A percentile compares a stretch with the other conserved stretches of the same genome.
Evolutionary conservation across 2,329 filamentous ascomycete genomes (phyloP).

Genomic region (Emmonsiellopsis sp.): DNA sequence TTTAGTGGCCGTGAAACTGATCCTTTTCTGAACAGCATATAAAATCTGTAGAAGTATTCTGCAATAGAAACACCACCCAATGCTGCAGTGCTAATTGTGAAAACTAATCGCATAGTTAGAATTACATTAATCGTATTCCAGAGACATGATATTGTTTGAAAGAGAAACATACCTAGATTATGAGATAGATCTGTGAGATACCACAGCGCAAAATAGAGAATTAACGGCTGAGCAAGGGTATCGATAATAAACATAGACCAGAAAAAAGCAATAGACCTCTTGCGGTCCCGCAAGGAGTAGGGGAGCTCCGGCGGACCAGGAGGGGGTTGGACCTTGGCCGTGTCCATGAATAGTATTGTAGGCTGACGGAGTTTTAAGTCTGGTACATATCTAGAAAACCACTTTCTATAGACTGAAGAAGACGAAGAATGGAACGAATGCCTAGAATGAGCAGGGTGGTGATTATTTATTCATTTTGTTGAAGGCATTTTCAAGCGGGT

Average conservation of each 20-base stretch:
- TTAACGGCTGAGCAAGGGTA: slow-evolving; percentile 49
- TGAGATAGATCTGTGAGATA: slow-evolving; percentile 44
- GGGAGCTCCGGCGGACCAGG: slow-evolving; percentile 42
- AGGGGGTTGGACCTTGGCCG: slow-evolving; percentile 17
- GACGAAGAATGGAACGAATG: background rate
- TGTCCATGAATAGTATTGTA: slow-evolving; percentile 22
- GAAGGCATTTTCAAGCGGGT: too few species aligned
- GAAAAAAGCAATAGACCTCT: slow-evolving; percentile 49
- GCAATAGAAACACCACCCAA: slow-evolving; percentile 35
- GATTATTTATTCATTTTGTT: background rate
- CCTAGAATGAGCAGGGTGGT: background rate
- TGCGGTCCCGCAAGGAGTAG: slow-evolving; percentile 46
- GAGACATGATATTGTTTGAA: background rate
- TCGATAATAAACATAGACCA: slow-evolving; percentile 53
- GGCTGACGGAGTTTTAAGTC: background rate
- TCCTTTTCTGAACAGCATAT: slow-evolving; percentile 28
- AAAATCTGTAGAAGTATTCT: slow-evolving; percentile 36
- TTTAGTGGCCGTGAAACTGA: slow-evolving; percentile 33
- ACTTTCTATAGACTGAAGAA: background rate
- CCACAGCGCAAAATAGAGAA: slow-evolving; percentile 53
- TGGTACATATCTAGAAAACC: background rate
- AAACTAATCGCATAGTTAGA: slow-evolving; percentile 21
- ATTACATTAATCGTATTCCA: background rate
- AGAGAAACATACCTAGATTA: slow-evolving; percentile 25
- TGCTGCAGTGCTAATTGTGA: slow-evolving; percentile 33